These are phyloP conservation scores for Pisolithus orientalis DNA, from an alignment of 768 basidiomycete genomes.

Conservation along the genomic window DNA sequence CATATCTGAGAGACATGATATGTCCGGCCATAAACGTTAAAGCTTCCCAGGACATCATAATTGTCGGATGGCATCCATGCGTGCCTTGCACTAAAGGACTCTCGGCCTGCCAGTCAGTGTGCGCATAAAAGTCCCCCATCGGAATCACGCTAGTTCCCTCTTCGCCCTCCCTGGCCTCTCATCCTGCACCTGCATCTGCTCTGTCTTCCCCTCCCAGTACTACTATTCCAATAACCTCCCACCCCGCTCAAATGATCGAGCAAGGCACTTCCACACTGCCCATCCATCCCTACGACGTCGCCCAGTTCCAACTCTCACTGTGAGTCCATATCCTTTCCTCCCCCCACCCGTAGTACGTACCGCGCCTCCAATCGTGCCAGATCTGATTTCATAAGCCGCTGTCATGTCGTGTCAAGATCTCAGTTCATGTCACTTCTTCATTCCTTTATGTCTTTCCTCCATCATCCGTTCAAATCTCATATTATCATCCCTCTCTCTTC, in stretches of 20 bases:
- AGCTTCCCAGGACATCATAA: constrained; percentile 29
- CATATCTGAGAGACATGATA: constrained; percentile 7
- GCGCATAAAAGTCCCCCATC: neutral
- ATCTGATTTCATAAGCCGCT: constrained; percentile 15
- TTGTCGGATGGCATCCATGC: neutral
- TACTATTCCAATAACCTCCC: neutral
- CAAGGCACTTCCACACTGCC: constrained; percentile 34
- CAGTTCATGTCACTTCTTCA: constrained; percentile 15
- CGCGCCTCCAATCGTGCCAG: neutral
- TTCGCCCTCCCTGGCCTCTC: constrained; percentile 1
- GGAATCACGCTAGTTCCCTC: constrained; percentile 8
- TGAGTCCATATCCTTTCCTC: constrained; percentile 26
- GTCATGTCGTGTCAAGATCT: constrained; percentile 26
- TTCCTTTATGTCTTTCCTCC: constrained; percentile 7
- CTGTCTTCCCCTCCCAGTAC: constrained; percentile 3
- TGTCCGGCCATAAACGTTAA: constrained; percentile 28
- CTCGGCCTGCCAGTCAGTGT: neutral
- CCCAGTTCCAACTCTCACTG: constrained; percentile 58
- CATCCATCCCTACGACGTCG: constrained; percentile 55
- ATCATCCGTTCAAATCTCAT: constrained; percentile 6
- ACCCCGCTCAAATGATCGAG: constrained; percentile 48
- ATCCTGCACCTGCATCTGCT: neutral
- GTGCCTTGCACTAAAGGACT: constrained; percentile 21
- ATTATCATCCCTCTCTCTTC: neutral
- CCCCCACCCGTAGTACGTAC: neutral